Base-by-base conservation (phyloP, 148 eudicot genomes). In the Chenopodium berlandieri region DNA sequence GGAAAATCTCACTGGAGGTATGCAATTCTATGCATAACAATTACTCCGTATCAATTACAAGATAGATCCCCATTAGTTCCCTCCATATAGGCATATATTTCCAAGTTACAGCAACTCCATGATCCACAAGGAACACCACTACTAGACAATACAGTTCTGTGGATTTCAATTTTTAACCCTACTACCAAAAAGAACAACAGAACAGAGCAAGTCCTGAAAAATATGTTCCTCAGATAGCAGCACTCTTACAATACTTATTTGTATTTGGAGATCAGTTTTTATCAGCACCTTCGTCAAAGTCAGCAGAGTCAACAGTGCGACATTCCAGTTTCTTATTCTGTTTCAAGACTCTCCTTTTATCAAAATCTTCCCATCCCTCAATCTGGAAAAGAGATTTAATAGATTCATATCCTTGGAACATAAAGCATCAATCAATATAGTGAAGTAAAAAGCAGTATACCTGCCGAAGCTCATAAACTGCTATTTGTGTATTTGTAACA, bases 281-380 rank as follows among this genome's bases (percentile, higher is more conserved):
- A 84, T 96, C 99, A 78, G 99, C 99, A 76, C 99, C 99, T 89
- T 96, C 99, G 76, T 94, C 99, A 58, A 97, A 97, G 63, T 85
- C 85, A 60, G 92, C 94, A 63, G 91, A 86, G 22, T 92, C 90
- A 69, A 89, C 89, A 34, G 92, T 92, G 73, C 93, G 91, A 70
- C 91, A 97, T 79, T 91, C 97, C 83, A 97, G 87, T 83, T 97
- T 95, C 88, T 94, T 94, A 84, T 94, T 94, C 85, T 90, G 90
- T 82, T 94, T 94, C 77, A 86, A 74, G 48, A 93, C 80, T 20
- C 98, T 92, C 23, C 98, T 92, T 75, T 89, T 85, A 76, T 94
- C 98, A 82, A 96, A 96, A 78, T 89, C 89, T 63, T 89, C 89
- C 99, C 99, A 96, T 13, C 99, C 99, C 84, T 92, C 93, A 81